Percentiles rank a stretch among this genome's conserved stretches.
phyloP scores from a whole-genome alignment of 192 early-diverging fungal species.

The Coemansia sp. region DNA sequence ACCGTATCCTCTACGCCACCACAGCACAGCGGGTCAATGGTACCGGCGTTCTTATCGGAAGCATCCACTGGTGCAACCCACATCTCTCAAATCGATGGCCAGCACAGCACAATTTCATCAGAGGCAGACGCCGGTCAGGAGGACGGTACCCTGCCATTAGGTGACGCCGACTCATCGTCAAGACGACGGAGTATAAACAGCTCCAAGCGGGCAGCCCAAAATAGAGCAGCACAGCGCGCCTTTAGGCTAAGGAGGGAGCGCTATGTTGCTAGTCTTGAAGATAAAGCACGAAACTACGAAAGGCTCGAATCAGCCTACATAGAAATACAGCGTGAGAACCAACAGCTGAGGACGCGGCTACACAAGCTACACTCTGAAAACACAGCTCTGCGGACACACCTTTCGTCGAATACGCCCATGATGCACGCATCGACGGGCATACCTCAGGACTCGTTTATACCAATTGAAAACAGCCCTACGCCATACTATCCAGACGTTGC shows the following conservation, averaged over 20 bases:
- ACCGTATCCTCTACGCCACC: slow-evolving; percentile 6
- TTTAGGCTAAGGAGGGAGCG: slow-evolving; percentile 47
- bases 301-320: slow-evolving; percentile 39
- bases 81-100: slow-evolving; percentile 6
- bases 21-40: background rate
- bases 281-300: slow-evolving; percentile 48
- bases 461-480: slow-evolving; percentile 1
- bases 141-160: slow-evolving; percentile 15
- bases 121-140: slow-evolving; percentile 29
- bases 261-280: slow-evolving; percentile 46
- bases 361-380: slow-evolving; percentile 31
- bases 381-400: slow-evolving; percentile 19
- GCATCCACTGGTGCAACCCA: background rate
- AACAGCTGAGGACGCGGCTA: slow-evolving; percentile 26
- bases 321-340: slow-evolving; percentile 43
- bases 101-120: slow-evolving; percentile 16
- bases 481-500: background rate
- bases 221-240: slow-evolving; percentile 47
- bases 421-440: slow-evolving; percentile 19
- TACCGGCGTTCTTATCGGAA: background rate
- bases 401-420: slow-evolving; percentile 25
- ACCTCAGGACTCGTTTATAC: slow-evolving; percentile 15
- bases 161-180: slow-evolving; percentile 12
- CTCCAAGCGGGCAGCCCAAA: slow-evolving; percentile 52
- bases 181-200: slow-evolving; percentile 48